Conservation (phyloP, 1,284 basidiomycete species). For the Ceraceosorus guamensis region DNA sequence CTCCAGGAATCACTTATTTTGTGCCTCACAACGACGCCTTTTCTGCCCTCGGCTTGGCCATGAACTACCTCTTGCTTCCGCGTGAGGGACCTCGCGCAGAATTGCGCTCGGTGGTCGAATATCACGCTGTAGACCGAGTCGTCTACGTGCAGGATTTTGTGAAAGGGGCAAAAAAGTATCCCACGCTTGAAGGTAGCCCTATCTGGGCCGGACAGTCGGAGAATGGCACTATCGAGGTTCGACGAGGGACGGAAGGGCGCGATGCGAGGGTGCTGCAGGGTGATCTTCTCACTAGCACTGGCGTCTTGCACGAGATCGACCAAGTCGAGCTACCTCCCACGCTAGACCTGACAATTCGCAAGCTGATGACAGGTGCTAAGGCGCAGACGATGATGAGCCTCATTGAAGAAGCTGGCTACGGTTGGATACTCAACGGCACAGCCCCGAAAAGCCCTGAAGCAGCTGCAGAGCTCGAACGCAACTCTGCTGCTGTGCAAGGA, state of each 20-base stretch:
- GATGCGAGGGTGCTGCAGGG: slow-evolving; percentile 37
- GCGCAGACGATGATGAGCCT: slow-evolving; percentile 72
- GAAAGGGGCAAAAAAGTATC: slow-evolving; percentile 26
- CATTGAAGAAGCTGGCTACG: slow-evolving; percentile 56
- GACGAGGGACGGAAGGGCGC: slow-evolving; percentile 8
- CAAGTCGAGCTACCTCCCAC: slow-evolving; percentile 77
- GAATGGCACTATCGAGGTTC: slow-evolving; percentile 24
- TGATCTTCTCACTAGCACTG: slow-evolving; percentile 75
- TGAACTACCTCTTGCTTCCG: slow-evolving; percentile 67
- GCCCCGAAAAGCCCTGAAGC: slow-evolving; percentile 12
- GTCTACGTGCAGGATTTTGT: slow-evolving; percentile 64
- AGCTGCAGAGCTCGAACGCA: slow-evolving; percentile 3
- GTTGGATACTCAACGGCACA: slow-evolving; percentile 81
- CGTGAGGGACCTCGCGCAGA: slow-evolving; percentile 6
- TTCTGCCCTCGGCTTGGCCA: slow-evolving; percentile 76
- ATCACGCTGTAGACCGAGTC: slow-evolving; percentile 72
- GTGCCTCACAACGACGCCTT: slow-evolving; percentile 85
- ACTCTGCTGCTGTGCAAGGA: slow-evolving; percentile 5
- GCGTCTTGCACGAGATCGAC: slow-evolving; percentile 84
- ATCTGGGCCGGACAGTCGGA: slow-evolving; percentile 26
- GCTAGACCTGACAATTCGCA: slow-evolving; percentile 75
- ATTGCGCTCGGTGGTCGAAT: slow-evolving; percentile 66
- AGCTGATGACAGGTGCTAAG: slow-evolving; percentile 79
- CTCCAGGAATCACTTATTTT: slow-evolving; percentile 71
- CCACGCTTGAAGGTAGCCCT: slow-evolving; percentile 50